phyloP scores from a whole-genome alignment of 2,329 filamentous ascomycete genomes.

The Curvularia verruculosa region DNA sequence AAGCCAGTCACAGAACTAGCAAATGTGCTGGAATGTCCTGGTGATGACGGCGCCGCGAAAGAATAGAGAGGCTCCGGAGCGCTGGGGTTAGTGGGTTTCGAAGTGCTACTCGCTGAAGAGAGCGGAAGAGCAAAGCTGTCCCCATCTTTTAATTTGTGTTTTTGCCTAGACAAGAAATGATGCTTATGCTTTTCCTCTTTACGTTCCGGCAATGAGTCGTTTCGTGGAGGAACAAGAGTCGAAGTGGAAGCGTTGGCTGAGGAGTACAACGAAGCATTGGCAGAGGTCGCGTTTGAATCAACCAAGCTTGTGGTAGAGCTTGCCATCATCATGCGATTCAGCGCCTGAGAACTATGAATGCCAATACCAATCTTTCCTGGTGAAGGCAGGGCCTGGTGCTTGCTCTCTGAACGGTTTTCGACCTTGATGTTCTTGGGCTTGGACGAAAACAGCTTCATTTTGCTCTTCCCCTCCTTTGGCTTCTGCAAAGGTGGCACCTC shows the following conservation, averaged over 20 bases:
- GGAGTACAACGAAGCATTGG: conserved; percentile 69
- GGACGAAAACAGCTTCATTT: conserved; percentile 78
- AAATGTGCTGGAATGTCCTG: conserved; percentile 71
- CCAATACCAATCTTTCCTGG: conserved; percentile 69
- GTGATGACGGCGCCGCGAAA: conserved; percentile 75
- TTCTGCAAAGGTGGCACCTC: conserved; percentile 63
- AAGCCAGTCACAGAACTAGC: conserved; percentile 82
- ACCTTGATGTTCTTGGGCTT: conserved; percentile 76
- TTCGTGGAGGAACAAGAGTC: conserved; percentile 68
- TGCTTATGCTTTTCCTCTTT: conserved; percentile 77
- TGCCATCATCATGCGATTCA: conserved; percentile 68
- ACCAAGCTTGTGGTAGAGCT: conserved; percentile 72
- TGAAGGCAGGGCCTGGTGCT: conserved; percentile 72
- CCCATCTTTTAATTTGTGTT: conserved; percentile 75
- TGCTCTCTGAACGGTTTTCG: conserved; percentile 64
- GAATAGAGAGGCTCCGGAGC: conserved; percentile 79
- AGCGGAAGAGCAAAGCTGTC: conserved; percentile 73
- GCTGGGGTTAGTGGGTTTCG: conserved; percentile 73
- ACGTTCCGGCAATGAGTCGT: conserved; percentile 57
- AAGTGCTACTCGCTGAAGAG: conserved; percentile 78
- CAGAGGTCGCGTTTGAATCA: conserved; percentile 63
- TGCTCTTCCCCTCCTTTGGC: conserved; percentile 70
- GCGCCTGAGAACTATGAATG: conserved; percentile 66
- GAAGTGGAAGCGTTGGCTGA: conserved; percentile 77
- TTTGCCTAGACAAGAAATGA: conserved; percentile 78